Evolutionary conservation across 2,329 filamentous ascomycete genomes (phyloP), one percentile per base, ranked within the genome.

Genomic region (Emmonsiellopsis sp.): DNA sequence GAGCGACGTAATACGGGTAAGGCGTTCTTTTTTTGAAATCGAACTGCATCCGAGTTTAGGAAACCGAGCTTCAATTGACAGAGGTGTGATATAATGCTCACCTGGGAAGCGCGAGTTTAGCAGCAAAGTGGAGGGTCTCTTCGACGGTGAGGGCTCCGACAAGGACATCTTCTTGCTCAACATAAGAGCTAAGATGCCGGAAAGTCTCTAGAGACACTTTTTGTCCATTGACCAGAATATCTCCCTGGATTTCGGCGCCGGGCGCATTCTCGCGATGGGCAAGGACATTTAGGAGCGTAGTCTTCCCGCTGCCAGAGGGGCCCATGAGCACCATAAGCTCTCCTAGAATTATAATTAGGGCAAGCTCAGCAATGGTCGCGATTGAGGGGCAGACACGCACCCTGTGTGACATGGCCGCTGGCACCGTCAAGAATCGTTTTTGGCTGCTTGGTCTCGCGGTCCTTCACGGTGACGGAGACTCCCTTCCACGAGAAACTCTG

Each of bases 101-200:
- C 80, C 74, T 76, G 1, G 78, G 68, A 60, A 85, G 61, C 56
- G 83, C 70, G 3, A 94, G 78, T 32, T 85, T 79, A 0, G 88
- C 86, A 0, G 87, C 85, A 66, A 94, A 94, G 57, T 83, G 73
- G 56, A 95, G 71, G 0, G 88, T 94, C 72, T 94, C 89, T 32
- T 79, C 76, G 7, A 92, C 87, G 0, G 88, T 94, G 58, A 94
- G 74, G 0, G 85, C 85, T 4, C 88, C 89, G 49, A 92, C 86
- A 10, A 94, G 76, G 1, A 87, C 85, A 73, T 95, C 89, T 59
- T 94, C 88, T 67, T 95, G 89, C 72, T 95, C 89, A 21, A 94
- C 89, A 63, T 90, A 94, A 46, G 82, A 82, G 52, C 81, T 85
- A 49, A 92, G 75, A 47, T 80, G 75, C 14, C 82, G 80, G 60